These are phyloP conservation scores for Quercus mongolica DNA, from an alignment of 306 rosid species.

Conservation along the genomic window DNA sequence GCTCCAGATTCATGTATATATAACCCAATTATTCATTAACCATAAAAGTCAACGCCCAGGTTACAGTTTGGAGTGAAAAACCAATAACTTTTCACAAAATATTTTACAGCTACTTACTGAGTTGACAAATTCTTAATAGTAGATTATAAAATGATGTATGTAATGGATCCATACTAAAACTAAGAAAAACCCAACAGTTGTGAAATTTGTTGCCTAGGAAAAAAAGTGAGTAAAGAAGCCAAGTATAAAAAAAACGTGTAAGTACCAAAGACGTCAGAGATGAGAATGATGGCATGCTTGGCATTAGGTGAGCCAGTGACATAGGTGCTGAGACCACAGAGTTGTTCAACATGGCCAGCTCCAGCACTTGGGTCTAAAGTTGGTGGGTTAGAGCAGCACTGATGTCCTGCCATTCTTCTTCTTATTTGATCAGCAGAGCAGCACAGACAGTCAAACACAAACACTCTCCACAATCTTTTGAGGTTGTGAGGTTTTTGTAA, in stretches of 20 bases:
- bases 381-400: constrained; percentile 77
- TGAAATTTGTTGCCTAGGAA: too few relatives aligned
- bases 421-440: background rate
- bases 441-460: background rate
- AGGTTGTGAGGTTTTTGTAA: too few relatives aligned
- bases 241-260: background rate
- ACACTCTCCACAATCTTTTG: background rate
- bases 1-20: too few relatives aligned
- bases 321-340: constrained; percentile 42
- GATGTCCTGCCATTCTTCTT: constrained; percentile 48
- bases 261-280: constrained; percentile 57
- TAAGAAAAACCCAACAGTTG: too few relatives aligned
- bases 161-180: too few relatives aligned
- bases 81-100: too few relatives aligned
- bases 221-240: too few relatives aligned
- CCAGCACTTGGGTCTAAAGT: constrained; percentile 48
- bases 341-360: constrained; percentile 47
- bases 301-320: constrained; percentile 51
- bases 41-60: background rate
- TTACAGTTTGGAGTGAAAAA: background rate
- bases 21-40: too few relatives aligned
- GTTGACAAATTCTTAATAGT: too few relatives aligned
- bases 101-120: background rate
- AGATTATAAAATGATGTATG: too few relatives aligned
- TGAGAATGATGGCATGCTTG: constrained; percentile 50